Conservation (phyloP, 2,329 filamentous ascomycete genomes). For the Colletotrichum tropicicola region DNA sequence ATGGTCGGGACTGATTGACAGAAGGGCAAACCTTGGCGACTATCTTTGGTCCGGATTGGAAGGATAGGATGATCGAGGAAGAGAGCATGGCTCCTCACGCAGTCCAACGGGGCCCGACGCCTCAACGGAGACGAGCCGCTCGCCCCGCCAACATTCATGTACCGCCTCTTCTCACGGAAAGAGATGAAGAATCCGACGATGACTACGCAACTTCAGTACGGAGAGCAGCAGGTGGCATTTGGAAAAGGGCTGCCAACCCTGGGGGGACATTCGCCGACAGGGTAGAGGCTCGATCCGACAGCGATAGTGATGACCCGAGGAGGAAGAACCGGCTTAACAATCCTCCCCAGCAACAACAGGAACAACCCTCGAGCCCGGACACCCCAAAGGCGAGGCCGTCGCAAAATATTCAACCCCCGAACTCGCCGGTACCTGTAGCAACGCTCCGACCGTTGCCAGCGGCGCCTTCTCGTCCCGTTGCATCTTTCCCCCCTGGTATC, state of each 20-base stretch:
- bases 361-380: slow-evolving; percentile 14
- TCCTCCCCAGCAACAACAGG: slow-evolving; percentile 6
- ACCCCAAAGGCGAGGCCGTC: slow-evolving; percentile 7
- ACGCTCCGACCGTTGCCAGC: background rate
- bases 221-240: slow-evolving; percentile 20
- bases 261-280: background rate
- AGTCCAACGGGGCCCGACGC: slow-evolving; percentile 6
- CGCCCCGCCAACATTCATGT: slow-evolving; percentile 15
- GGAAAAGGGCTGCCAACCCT: slow-evolving; percentile 5
- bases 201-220: slow-evolving; percentile 16
- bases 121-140: slow-evolving; percentile 6
- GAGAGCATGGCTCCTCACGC: slow-evolving; percentile 22
- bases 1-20: slow-evolving; percentile 27
- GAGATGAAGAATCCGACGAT: slow-evolving; percentile 23
- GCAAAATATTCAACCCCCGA: background rate
- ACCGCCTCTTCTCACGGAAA: slow-evolving; percentile 4
- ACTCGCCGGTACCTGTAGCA: background rate
- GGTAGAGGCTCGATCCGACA: slow-evolving; percentile 22
- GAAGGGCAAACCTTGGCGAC: slow-evolving; percentile 17
- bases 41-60: slow-evolving; percentile 19
- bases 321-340: background rate
- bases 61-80: slow-evolving; percentile 27
- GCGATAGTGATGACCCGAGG: slow-evolving; percentile 14
- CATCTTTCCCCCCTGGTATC: background rate
- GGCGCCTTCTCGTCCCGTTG: background rate